Evolutionary conservation across 108 stramenopile species (phyloP), one percentile per base, ranked within the genome.

Genomic region (Nannochloropsis gaditana): DNA sequence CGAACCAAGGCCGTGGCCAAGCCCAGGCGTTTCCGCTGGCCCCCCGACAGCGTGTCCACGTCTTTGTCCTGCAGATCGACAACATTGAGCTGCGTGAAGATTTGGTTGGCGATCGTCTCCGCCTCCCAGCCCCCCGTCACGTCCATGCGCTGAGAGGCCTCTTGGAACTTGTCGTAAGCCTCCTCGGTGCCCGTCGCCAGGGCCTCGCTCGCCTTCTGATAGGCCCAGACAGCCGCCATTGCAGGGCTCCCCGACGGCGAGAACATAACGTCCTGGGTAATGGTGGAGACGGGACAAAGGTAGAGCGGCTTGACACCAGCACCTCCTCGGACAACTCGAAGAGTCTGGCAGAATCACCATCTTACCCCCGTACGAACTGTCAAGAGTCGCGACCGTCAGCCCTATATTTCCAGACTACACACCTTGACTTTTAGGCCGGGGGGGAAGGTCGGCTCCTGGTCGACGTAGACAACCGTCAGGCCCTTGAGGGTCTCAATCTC

Each of bases 11-110:
- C 90, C 9, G 90, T 84, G 41, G 91, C 91, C 42, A 92, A 84
- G 15, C 84, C 86, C n/a, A 92, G 89, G n/a, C 92, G 87, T 79
- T 92, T 90, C 82, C 90, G 88, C 90, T 92, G 91, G 43, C 92
- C 92, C 44, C 92, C 92, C 9, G 88, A 89, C 6, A 93, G 89
- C 21, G 43, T 41, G n/a, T 43, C 84, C 41, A 85, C 86, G 41
- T 19, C 44, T n/a, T 43, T 15, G 43, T 86, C 86, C 43, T 83
- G 86, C 43, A 85, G 83, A 5, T 83, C 85, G 44, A 47, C 86
- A n/a, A 90, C 82, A 15, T 79, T 44, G 41, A 90, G 44, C 83
- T 87, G 82, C 3, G 85, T 84, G 84, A 85, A 85, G 44, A 85
- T 87, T 88, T 90, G 89, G 43, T 45, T 44, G 31, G 88, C 89